A percentile compares a stretch with the other conserved stretches of the same genome.
phyloP scores from a whole-genome alignment of 768 basidiomycete genomes.

The Lyophyllum semitale region DNA sequence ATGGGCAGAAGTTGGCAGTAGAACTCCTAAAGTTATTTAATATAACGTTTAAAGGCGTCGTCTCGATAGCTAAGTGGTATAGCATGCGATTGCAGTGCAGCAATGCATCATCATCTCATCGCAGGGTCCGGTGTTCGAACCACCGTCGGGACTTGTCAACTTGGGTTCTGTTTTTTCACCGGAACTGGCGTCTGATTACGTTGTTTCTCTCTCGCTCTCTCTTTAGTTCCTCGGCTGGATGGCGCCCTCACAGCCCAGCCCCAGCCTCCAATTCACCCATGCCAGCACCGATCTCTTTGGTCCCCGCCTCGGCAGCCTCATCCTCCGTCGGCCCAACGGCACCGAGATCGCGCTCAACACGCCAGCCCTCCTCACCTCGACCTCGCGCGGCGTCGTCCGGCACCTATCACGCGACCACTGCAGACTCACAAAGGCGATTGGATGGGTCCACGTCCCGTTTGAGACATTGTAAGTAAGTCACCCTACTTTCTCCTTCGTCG shows the following conservation, averaged over 20 bases:
- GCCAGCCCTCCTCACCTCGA: conserved; percentile 60
- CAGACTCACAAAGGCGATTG: conserved; percentile 45
- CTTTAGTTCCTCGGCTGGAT: neutral
- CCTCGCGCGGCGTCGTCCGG: conserved; percentile 73
- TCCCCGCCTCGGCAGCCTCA: conserved; percentile 36
- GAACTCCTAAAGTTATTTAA: too few species aligned
- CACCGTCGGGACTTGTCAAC: too few species aligned
- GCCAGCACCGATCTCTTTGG: conserved; percentile 22
- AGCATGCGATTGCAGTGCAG: too few species aligned
- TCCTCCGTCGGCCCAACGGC: conserved; percentile 16
- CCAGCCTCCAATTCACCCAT: conserved; percentile 5
- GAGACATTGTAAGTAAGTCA: conserved; percentile 72
- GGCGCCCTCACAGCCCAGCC: neutral
- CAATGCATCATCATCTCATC: too few species aligned
- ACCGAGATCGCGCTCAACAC: conserved; percentile 48
- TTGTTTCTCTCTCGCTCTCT: too few species aligned
- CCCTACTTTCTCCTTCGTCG: neutral
- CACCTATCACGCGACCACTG: conserved; percentile 73
- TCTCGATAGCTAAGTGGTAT: too few species aligned
- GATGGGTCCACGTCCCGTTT: conserved; percentile 72
- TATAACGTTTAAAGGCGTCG: too few species aligned
- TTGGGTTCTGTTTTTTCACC: too few species aligned
- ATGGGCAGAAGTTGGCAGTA: too few species aligned
- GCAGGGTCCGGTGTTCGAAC: too few species aligned
- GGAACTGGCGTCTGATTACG: too few species aligned